Percentiles rank a stretch among this genome's conserved stretches.
Evolutionary conservation across 192 early-diverging fungal species (phyloP).

Genomic region (Gamsiella multidivaricata): DNA sequence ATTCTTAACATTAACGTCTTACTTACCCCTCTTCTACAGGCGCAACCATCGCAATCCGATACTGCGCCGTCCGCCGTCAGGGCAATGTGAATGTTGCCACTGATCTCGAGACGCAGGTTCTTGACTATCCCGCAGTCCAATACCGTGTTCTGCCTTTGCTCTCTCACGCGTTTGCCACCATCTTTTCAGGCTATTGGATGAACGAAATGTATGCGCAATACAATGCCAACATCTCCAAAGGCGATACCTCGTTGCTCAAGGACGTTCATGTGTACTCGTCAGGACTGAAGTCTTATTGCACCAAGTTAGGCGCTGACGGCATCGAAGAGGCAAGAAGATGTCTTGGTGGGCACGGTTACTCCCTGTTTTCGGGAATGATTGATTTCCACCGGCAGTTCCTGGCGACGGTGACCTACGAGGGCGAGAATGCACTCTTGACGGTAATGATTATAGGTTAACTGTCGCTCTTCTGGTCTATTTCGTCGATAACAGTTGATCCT

Average conservation of each 20-base stretch:
- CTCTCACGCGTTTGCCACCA: conserved; percentile 57
- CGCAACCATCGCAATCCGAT: conserved; percentile 76
- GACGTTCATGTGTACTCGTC: conserved; percentile 76
- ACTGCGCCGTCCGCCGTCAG: conserved; percentile 74
- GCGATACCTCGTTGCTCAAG: conserved; percentile 67
- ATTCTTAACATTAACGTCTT: conserved; percentile 56
- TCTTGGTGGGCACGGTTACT: conserved; percentile 71
- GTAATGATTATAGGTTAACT: conserved; percentile 10
- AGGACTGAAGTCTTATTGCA: conserved; percentile 86
- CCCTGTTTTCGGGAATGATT: conserved; percentile 72
- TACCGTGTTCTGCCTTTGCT: conserved; percentile 46
- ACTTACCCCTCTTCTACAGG: conserved; percentile 65
- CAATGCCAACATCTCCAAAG: conserved; percentile 59
- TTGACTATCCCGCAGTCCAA: conserved; percentile 53
- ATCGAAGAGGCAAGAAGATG: conserved; percentile 46
- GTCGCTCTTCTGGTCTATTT: neutral
- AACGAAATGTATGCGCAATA: conserved; percentile 63
- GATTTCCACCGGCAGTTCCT: conserved; percentile 71
- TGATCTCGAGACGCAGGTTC: conserved; percentile 45
- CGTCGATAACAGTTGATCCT: too few relatives aligned
- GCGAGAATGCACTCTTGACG: conserved; percentile 72
- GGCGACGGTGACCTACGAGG: conserved; percentile 70
- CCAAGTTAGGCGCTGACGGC: conserved; percentile 52
- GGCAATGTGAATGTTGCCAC: conserved; percentile 54
- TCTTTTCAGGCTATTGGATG: conserved; percentile 69